Conservation (phyloP, 1,139 yeast species). For the Debaryomycetaceae sp. region DNA sequence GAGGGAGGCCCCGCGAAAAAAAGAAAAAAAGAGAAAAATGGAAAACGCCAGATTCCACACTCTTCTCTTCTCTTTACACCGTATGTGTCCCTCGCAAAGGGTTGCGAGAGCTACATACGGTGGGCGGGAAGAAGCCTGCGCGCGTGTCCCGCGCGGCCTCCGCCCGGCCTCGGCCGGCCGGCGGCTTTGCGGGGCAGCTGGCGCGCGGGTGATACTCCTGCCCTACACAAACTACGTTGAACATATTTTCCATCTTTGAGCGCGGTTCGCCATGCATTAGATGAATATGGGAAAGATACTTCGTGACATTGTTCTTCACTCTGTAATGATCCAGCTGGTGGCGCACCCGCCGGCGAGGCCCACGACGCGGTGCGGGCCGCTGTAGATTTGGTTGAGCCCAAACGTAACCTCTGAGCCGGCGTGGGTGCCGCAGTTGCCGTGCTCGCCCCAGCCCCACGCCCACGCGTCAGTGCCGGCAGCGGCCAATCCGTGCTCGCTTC, state of each 20-base stretch:
- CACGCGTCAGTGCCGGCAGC: conserved; percentile 16
- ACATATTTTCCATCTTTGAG: conserved; percentile 79
- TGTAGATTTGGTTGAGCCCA: conserved; percentile 35
- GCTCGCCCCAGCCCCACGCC: conserved; percentile 99
- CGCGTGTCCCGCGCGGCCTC: conserved; percentile 13
- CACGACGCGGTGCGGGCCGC: conserved; percentile 23
- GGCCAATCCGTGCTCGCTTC: conserved; percentile 84
- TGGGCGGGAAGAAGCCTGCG: conserved; percentile 23
- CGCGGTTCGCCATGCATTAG: conserved; percentile 41
- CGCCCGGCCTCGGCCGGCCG: too few relatives aligned
- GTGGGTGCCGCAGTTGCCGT: conserved; percentile 80
- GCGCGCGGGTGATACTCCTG: conserved; percentile 45
- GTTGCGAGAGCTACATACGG: conserved; percentile 7
- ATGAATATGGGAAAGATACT: conserved; percentile 78
- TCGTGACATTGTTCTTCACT: conserved; percentile 49
- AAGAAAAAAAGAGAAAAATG: too few relatives aligned
- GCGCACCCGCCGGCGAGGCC: conserved; percentile 38
- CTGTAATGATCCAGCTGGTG: conserved; percentile 35
- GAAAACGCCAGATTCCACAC: too few relatives aligned
- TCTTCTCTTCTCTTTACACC: neutral
- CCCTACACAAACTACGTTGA: conserved; percentile 64
- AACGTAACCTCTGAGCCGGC: conserved; percentile 29
- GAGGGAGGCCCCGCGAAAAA: too few relatives aligned
- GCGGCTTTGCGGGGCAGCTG: conserved; percentile 4
- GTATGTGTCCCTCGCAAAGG: conserved; percentile 10